Base-by-base conservation (phyloP, 2,329 filamentous ascomycete genomes). In the Cryphonectria japonica region DNA sequence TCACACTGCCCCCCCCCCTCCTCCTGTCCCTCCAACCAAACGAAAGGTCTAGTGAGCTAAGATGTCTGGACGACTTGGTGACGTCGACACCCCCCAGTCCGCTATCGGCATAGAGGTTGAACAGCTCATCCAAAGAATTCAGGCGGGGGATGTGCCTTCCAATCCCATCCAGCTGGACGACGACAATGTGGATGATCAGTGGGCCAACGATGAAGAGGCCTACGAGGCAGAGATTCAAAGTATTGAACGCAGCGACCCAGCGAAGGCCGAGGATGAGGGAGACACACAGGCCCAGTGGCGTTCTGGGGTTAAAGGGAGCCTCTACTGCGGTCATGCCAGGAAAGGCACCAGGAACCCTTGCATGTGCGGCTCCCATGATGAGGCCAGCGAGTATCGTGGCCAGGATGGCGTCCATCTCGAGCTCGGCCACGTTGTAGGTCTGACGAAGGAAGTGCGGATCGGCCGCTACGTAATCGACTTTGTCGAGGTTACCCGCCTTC, bases 401-500 rank as follows among this genome's bases (percentile, higher is more conserved):
- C 19, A 7, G 2, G 74, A 75, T 11, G 65, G 57, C 60, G 22
- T 66, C 14, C 46, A 66, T 3, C 29, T 73, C 50, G 26, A 32
- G 50, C 4, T 63, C 19, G 54, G 32, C 14, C 34, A 69, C 68
- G 71, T 78, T 3, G 75, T 78, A 57, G 76, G 76, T 37, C 73
- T 80, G 39, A 74, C 73, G 37, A 69, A 71, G 9, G 71, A 74
- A 8, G 73, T 77, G 1, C 71, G 73, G 11, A 74, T 76, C 64
- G 50, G 69, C 1, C 68, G 68, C 16, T 75, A 72, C 69, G n/a
- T 68, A 7, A 57, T 64, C 19, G 41, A 74, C 60, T 69, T 73
- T 13, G 66, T 83, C 1, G 69, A 81, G 3, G 83, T 85, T 62
- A 67, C 85, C 0, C 73, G 80, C 32, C 79, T 87, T 65, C 78